These are phyloP conservation scores for Coprinellus micaceus DNA, from an alignment of 768 basidiomycete genomes.

Conservation along the genomic window DNA sequence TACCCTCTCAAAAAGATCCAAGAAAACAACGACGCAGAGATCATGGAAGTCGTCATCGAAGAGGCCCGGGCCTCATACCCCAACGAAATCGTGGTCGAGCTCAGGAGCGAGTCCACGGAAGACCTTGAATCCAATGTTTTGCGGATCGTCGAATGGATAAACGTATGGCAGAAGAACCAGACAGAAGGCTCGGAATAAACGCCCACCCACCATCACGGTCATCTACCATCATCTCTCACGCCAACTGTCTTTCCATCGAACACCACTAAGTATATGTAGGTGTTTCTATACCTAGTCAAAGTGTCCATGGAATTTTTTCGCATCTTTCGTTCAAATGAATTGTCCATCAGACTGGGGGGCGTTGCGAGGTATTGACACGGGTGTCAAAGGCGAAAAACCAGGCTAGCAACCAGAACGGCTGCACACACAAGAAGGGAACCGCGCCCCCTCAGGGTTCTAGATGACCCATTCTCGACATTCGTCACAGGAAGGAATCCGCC, in stretches of 20 bases:
- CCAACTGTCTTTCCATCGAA: too few relatives aligned
- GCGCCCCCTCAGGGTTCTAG: not conserved
- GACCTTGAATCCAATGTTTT: constrained; percentile 87
- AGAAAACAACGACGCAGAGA: constrained; percentile 98
- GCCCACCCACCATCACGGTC: not conserved
- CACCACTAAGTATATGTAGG: too few relatives aligned
- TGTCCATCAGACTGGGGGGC: too few relatives aligned
- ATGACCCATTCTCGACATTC: not conserved
- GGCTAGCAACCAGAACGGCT: not conserved
- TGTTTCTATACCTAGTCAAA: too few relatives aligned
- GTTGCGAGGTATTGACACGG: too few relatives aligned
- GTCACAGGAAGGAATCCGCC: constrained; percentile 13
- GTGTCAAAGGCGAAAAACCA: too few relatives aligned
- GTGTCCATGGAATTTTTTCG: not conserved
- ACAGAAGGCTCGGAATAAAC: not conserved
- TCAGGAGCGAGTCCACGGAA: constrained; percentile 70
- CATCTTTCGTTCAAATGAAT: too few relatives aligned
- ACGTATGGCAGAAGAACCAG: constrained; percentile 57
- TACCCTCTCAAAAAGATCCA: constrained; percentile 93
- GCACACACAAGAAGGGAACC: not conserved
- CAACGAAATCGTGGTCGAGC: constrained; percentile 80
- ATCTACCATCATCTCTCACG: not conserved
- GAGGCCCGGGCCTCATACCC: constrained; percentile 88
- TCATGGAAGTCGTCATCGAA: constrained; percentile 88
- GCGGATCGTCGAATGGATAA: constrained; percentile 86